These are phyloP conservation scores for Periconia macrospinosa DNA, from an alignment of 2,329 filamentous ascomycete species.

Conservation along the genomic window DNA sequence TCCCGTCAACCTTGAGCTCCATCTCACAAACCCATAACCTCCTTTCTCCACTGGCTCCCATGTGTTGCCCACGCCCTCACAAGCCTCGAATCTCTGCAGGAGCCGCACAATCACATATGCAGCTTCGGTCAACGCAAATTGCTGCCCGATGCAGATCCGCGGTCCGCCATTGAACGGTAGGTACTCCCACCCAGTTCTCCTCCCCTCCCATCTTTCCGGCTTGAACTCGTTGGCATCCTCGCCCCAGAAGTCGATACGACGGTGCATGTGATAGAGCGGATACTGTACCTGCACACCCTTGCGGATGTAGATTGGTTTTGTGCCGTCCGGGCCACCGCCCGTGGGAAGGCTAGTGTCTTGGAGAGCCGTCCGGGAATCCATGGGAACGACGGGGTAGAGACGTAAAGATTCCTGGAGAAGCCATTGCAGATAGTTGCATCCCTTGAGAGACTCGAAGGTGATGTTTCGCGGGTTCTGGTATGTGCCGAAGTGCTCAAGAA, in stretches of 20 bases:
- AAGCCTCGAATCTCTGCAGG: slow-evolving; percentile 30
- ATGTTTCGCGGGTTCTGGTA: slow-evolving; percentile 41
- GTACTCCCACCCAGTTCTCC: slow-evolving; percentile 33
- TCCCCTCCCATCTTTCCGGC: slow-evolving; percentile 41
- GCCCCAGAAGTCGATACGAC: slow-evolving; percentile 42
- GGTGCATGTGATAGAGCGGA: slow-evolving; percentile 35
- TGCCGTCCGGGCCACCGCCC: slow-evolving; percentile 40
- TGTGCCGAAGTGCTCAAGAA: slow-evolving; percentile 47
- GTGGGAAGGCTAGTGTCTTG: slow-evolving; percentile 36
- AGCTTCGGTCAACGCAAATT: slow-evolving; percentile 36
- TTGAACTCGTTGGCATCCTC: slow-evolving; percentile 39
- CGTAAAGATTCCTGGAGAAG: slow-evolving; percentile 38
- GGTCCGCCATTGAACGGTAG: slow-evolving; percentile 39
- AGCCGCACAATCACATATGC: slow-evolving; percentile 30
- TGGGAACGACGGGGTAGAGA: slow-evolving; percentile 37
- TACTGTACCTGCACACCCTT: slow-evolving; percentile 33
- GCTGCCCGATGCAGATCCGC: slow-evolving; percentile 36
- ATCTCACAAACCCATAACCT: slow-evolving; percentile 25
- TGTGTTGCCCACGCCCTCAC: slow-evolving; percentile 26
- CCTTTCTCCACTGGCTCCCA: slow-evolving; percentile 30
- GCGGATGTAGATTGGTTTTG: slow-evolving; percentile 33
- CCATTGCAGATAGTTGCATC: slow-evolving; percentile 35
- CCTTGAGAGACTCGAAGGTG: slow-evolving; percentile 43
- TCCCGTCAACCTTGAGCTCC: slow-evolving; percentile 25
- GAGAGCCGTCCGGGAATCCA: slow-evolving; percentile 33